phyloP scores from a whole-genome alignment of 805 yeast genomes.

The Allodekkera sacchari region DNA sequence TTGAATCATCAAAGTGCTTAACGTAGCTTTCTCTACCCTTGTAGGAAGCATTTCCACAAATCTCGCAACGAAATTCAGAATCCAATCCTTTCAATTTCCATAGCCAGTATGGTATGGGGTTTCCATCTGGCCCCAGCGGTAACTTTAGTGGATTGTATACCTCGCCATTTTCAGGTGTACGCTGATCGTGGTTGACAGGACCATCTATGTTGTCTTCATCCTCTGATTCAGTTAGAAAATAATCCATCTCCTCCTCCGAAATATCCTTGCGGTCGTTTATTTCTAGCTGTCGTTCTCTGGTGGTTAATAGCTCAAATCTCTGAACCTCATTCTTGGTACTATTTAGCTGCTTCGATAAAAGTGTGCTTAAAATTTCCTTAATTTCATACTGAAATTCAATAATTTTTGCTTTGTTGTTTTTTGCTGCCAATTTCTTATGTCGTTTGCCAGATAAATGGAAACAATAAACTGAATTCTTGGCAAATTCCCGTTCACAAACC shows the following conservation, averaged over 20 bases:
- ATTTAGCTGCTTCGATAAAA: constrained; percentile 32
- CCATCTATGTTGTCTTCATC: constrained; percentile 18
- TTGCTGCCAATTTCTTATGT: constrained; percentile 46
- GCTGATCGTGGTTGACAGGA: constrained; percentile 15
- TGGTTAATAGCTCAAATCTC: constrained; percentile 60
- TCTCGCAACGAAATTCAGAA: constrained; percentile 66
- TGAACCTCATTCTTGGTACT: constrained; percentile 56
- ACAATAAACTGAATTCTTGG: constrained; percentile 54
- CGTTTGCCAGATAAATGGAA: constrained; percentile 70
- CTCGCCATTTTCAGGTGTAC: constrained; percentile 26
- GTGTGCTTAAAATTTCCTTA: constrained; percentile 23
- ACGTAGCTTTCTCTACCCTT: constrained; percentile 67
- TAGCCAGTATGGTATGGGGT: constrained; percentile 90
- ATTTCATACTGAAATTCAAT: constrained; percentile 29
- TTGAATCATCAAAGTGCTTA: constrained; percentile 63
- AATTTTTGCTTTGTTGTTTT: constrained; percentile 4
- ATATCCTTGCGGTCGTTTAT: constrained; percentile 31
- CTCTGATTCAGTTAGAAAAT: constrained; percentile 14
- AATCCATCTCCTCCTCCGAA: constrained; percentile 1
- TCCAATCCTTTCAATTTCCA: constrained; percentile 84
- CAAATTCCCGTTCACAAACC: constrained; percentile 55
- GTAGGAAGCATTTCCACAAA: constrained; percentile 70
- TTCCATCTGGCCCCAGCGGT: constrained; percentile 83
- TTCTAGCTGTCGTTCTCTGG: constrained; percentile 54
- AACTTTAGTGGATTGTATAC: constrained; percentile 43